phyloP scores from a whole-genome alignment of 148 eudicot genomes.

The Fagopyrum tataricum region DNA sequence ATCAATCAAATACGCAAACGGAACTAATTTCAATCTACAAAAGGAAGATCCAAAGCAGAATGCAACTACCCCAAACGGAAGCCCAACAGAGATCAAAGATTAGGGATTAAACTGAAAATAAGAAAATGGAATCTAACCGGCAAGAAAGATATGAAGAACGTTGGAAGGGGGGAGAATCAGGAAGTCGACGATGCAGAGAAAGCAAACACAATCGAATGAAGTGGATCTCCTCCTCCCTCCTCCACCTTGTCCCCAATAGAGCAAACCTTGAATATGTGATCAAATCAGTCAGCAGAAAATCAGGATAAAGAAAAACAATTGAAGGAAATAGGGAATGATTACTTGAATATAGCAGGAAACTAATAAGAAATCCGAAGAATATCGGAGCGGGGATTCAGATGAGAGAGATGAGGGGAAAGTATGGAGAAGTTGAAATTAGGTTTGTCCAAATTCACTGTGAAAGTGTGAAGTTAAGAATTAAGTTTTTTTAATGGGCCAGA shows the following conservation, averaged over 20 bases:
- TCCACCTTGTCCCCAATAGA: slow-evolving; percentile 10
- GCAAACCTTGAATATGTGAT: slow-evolving; percentile 1
- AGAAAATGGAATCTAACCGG: not conserved
- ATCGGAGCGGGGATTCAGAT: slow-evolving; percentile 11
- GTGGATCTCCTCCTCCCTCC: slow-evolving; percentile 13
- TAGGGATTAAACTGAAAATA: not conserved
- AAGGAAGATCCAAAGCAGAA: not conserved
- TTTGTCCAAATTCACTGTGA: too few relatives aligned
- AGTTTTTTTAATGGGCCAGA: too few relatives aligned
- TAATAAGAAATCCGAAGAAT: not conserved
- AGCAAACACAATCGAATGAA: not conserved
- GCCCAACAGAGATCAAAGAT: too few relatives aligned
- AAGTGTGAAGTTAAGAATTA: too few relatives aligned
- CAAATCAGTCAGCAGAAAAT: not conserved
- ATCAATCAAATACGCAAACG: not conserved
- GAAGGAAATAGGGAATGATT: not conserved
- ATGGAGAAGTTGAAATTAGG: slow-evolving; percentile 2
- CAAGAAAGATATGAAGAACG: too few relatives aligned
- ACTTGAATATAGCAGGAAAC: not conserved
- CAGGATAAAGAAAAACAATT: not conserved
- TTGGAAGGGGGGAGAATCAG: not conserved
- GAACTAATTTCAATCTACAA: not conserved
- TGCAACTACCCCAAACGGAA: too few relatives aligned
- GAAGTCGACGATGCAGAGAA: not conserved
- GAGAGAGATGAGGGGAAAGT: not conserved